A percentile compares a stretch with the other conserved stretches of the same genome.
Conservation (phyloP, 345 rosid species). For the Eucalyptus urophylla region DNA sequence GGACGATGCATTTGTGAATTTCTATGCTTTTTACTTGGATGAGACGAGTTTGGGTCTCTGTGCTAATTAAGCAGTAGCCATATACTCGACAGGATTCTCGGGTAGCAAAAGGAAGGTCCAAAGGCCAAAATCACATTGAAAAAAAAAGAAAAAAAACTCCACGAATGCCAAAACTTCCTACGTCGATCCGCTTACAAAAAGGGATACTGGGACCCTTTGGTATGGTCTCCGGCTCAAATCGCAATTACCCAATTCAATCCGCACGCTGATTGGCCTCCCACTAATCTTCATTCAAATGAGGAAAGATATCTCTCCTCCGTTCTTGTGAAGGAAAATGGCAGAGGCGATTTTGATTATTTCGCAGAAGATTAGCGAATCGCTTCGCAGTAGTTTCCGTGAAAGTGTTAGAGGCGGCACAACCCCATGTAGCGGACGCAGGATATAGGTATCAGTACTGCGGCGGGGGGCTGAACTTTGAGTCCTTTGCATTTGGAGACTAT, state of each 20-base stretch:
- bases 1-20: neutral
- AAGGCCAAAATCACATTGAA: neutral
- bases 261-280: neutral
- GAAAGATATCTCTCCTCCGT: neutral
- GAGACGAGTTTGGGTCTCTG: neutral
- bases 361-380: too few species aligned
- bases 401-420: neutral
- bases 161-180: neutral
- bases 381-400: neutral
- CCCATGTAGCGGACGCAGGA: neutral
- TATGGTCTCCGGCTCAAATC: neutral
- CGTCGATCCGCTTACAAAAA: neutral
- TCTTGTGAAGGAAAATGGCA: neutral
- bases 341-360: neutral
- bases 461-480: rapidly evolving
- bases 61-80: neutral
- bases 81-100: neutral
- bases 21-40: neutral
- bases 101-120: neutral
- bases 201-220: rapidly evolving
- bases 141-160: neutral
- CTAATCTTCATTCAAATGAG: too few species aligned
- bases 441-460: rapidly evolving
- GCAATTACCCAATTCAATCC: neutral
- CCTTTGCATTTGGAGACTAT: neutral